Evolutionary conservation across 768 basidiomycete species (phyloP), one percentile per base, ranked within the genome.

Genomic region (Candolleomyces eurysporus): DNA sequence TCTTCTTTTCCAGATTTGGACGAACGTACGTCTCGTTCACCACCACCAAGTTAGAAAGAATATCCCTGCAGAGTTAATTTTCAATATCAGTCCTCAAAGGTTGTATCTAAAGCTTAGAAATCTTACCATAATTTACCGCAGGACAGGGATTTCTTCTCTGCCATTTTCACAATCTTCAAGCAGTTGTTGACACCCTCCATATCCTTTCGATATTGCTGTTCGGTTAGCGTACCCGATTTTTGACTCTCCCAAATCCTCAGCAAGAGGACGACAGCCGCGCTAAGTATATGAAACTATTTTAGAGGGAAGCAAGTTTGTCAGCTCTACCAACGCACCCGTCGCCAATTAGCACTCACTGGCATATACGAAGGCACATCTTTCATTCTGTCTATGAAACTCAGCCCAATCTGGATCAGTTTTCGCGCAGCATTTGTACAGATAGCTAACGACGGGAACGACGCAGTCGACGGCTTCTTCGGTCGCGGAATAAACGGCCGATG

Each of bases 371-470:
- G 43, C 69, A 61, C 1, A 71, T 67, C 30, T 67, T 60, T 4
- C 57, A 54, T n/a, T 64, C 71, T 9, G 80, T 74, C 58, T 67
- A 75, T 52, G 79, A 74, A 56, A 82, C 80, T 3, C 82, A 92
- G 89, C 40, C 90, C 74, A 21, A 97, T 81, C 64, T 92, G 92
- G 17, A 84, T 85, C 57, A 87, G 89, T 2, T 90, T 90, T 19
- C 94, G 79, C 0, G 94, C 91, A 0, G 94, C 88, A 59, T 93
- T 83, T 13, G 90, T 84, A 71, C 88, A 92, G 59, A 90, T 91
- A 0, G 89, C 85, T 22, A 90, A 78, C 0, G 88, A 90, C 5
- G 88, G 88, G 67, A 86, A 85, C 1, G 81, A 75, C 6, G 83
- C 61, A 2, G 73, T 67, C 10, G 81, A 76, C 0, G 79, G 79